Evolutionary conservation across 345 rosid species (phyloP).

Genomic region (Melaleuca quinquenervia): DNA sequence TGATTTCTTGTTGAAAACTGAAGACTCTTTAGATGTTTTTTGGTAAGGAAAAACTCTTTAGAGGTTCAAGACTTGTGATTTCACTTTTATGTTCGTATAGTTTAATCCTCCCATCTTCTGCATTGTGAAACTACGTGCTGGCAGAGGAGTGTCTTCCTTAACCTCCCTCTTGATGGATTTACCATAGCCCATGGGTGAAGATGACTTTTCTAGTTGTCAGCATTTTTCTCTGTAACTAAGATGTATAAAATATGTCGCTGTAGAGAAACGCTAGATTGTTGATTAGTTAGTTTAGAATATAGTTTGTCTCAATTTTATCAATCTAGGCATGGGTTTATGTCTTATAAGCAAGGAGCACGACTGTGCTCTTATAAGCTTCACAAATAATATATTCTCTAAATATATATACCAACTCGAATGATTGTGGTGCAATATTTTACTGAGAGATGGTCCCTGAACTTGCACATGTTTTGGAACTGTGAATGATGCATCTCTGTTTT

Average conservation of each 20-base stretch:
- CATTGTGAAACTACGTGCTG: neutral
- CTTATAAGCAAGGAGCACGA: neutral
- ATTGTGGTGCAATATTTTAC: neutral
- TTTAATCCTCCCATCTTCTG: neutral
- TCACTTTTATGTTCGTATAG: no score
- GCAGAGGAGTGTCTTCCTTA: neutral
- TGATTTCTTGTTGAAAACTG: neutral
- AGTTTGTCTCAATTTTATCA: neutral
- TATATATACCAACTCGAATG: neutral
- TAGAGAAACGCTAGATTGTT: neutral
- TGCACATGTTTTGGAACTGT: neutral
- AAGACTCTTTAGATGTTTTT: no score
- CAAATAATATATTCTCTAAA: neutral
- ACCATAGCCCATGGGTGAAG: neutral
- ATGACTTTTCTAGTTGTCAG: neutral
- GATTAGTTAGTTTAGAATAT: neutral
- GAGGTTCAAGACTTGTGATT: no score
- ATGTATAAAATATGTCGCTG: neutral
- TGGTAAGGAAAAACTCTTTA: no score
- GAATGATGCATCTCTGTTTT: constrained; percentile 8
- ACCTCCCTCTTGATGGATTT: neutral
- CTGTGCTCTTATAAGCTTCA: neutral
- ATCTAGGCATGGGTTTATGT: neutral
- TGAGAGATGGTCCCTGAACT: neutral
- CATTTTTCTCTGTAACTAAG: neutral